Conservation (phyloP, 106 monocot genomes). For the Iris macrosiphon region DNA sequence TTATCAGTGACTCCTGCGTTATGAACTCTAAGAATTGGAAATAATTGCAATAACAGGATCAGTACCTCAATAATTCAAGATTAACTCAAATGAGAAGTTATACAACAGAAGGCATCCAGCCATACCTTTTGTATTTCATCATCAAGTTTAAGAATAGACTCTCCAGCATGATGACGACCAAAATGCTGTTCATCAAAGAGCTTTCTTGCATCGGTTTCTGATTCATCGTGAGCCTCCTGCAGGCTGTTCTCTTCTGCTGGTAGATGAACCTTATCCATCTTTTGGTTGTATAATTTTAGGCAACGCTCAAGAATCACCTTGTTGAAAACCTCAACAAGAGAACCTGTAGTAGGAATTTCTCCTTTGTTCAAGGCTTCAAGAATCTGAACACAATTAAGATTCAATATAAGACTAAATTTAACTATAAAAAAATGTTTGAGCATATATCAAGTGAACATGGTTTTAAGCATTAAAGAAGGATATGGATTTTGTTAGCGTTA, state of each 20-base stretch:
- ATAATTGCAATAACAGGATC: too few relatives aligned
- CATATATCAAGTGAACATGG: too few relatives aligned
- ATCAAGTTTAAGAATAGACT: slow-evolving; percentile 63
- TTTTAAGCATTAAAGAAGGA: too few relatives aligned
- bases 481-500: too few relatives aligned
- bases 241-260: slow-evolving; percentile 50
- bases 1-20: too few relatives aligned
- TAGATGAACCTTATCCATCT: slow-evolving; percentile 57
- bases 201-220: slow-evolving; percentile 42
- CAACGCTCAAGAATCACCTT: slow-evolving; percentile 88
- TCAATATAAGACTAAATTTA: slow-evolving; percentile 3
- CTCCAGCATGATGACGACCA: slow-evolving; percentile 73
- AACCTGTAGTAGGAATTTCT: slow-evolving; percentile 95
- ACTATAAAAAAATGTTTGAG: too few relatives aligned
- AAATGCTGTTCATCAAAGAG: slow-evolving; percentile 90
- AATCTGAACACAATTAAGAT: slow-evolving; percentile 78
- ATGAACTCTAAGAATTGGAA: too few relatives aligned
- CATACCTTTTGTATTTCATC: slow-evolving; percentile 83
- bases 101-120: too few relatives aligned
- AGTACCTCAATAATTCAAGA: too few relatives aligned
- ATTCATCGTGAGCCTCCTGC: slow-evolving; percentile 38
- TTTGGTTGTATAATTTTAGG: slow-evolving; percentile 57
- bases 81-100: too few relatives aligned
- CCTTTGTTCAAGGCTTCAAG: slow-evolving; percentile 97
- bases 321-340: slow-evolving; percentile 95